Base-by-base conservation (phyloP, 2,329 filamentous ascomycete species). In the Arachnomyces sp. region DNA sequence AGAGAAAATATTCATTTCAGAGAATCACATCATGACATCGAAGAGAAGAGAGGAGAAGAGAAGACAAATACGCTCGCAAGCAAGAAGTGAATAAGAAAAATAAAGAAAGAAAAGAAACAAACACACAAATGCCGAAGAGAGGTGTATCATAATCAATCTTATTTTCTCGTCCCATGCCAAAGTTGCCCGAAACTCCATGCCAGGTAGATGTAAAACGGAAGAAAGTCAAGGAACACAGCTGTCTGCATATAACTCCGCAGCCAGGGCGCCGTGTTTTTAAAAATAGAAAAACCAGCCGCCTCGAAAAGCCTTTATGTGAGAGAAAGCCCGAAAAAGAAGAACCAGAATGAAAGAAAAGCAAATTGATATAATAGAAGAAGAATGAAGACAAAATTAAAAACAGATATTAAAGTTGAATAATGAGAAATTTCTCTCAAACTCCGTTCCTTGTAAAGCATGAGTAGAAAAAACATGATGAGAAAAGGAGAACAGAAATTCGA, bases 111-210 rank as follows among this genome's bases (percentile, higher is more conserved):
- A 40, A 46, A 44, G 9, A 25, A 25, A 25, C 21, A 25, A 9
- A 25, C 21, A 25, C 21, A 25, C 9, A 25, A 25, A 25, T 9
- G 21, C 21, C 9, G 21, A n/a, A n/a, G n/a, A n/a, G 37, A 47
- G 29, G 39, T 35, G 44, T 36, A 39, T 52, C 51, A 35, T 53
- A 44, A 52, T 32, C 51, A 48, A 43, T 52, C 42, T 39, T 40
- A 36, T 33, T 34, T 12, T 39, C 18, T 16, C 38, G 9, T 25
- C 21, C 21, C 21, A 25, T 28, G 40, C 39, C 35, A 43, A 36
- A 33, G n/a, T 25, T 25, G 21, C 21, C 21, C 21, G 21, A 25
- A 25, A 25, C 21, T 25, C 21, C 21, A 25, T 25, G 21, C 21
- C 21, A 25, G 9, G 5, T 9, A 25, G 21, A 25, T 9, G 9